A percentile compares a stretch with the other conserved stretches of the same genome.
These are phyloP conservation scores for Fusarium compactum DNA, from an alignment of 2,329 filamentous ascomycete species.

Conservation along the genomic window DNA sequence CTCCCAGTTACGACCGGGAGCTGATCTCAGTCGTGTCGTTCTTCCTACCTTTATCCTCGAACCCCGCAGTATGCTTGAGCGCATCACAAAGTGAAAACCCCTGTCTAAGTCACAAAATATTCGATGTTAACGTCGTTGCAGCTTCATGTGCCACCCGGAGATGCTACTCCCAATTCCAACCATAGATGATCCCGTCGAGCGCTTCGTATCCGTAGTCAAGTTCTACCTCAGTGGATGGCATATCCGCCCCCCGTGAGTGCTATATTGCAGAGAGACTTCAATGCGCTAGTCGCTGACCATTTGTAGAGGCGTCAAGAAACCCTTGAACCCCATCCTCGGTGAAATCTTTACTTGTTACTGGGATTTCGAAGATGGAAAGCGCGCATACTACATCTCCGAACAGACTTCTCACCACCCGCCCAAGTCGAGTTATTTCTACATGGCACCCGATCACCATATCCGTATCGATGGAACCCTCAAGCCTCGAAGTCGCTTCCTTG, in stretches of 20 bases:
- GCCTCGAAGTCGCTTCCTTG: constrained; percentile 92
- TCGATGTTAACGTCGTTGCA: constrained; percentile 54
- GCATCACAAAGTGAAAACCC: constrained; percentile 87
- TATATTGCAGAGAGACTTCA: neutral
- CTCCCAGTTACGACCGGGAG: constrained; percentile 93
- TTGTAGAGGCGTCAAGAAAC: constrained; percentile 93
- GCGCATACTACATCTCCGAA: constrained; percentile 95
- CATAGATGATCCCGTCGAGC: constrained; percentile 87
- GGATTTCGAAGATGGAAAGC: constrained; percentile 86
- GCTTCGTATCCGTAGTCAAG: constrained; percentile 95
- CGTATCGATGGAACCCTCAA: constrained; percentile 96
- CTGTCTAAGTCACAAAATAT: constrained; percentile 9
- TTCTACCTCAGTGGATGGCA: constrained; percentile 99
- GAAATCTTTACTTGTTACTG: constrained; percentile 97
- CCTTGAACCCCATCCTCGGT: constrained; percentile 94
- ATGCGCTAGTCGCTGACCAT: constrained; percentile 40
- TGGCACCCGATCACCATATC: constrained; percentile 93
- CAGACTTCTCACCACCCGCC: constrained; percentile 98
- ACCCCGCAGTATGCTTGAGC: constrained; percentile 96
- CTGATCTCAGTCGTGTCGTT: constrained; percentile 93
- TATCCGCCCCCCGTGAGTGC: constrained; percentile 92
- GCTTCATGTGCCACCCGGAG: constrained; percentile 99
- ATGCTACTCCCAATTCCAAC: constrained; percentile 88
- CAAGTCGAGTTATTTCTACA: constrained; percentile 99
- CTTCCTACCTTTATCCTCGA: constrained; percentile 98